Evolutionary conservation across 2,329 filamentous ascomycete species (phyloP).

Genomic region (Xenoacremonium recifei): DNA sequence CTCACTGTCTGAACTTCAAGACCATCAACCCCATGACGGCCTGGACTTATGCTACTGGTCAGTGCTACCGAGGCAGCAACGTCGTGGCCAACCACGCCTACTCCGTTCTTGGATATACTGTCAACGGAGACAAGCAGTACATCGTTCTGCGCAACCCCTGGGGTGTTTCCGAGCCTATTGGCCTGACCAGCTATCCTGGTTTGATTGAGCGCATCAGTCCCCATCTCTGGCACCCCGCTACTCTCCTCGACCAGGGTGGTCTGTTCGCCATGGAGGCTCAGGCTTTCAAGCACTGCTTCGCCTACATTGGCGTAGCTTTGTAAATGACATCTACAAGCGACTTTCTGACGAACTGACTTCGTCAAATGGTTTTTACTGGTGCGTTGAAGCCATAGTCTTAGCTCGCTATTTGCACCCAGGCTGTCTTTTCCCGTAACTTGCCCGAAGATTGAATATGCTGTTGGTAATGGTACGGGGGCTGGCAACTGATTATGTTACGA

Average conservation of each 20-base stretch:
- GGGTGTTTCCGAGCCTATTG: slow-evolving; percentile 41
- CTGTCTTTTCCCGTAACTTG: no score
- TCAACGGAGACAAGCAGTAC: slow-evolving; percentile 37
- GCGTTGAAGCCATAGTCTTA: no score
- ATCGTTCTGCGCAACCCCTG: slow-evolving; percentile 44
- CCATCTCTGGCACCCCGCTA: slow-evolving; percentile 35
- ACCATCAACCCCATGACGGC: slow-evolving; percentile 43
- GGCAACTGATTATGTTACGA: no score
- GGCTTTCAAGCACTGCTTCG: slow-evolving; percentile 37
- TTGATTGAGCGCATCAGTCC: slow-evolving; percentile 37
- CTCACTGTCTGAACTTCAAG: slow-evolving; percentile 40
- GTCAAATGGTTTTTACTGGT: no score
- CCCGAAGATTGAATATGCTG: no score
- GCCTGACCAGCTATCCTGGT: slow-evolving; percentile 38
- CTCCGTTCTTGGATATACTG: slow-evolving; percentile 38
- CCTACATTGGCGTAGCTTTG: slow-evolving; percentile 23
- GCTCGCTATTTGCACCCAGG: no score
- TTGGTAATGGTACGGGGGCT: no score
- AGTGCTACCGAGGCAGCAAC: slow-evolving; percentile 38
- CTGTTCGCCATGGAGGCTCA: slow-evolving; percentile 35
- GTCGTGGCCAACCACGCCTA: slow-evolving; percentile 45
- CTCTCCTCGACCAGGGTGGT: slow-evolving; percentile 35
- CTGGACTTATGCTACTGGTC: slow-evolving; percentile 39
- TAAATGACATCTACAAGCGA: no score
- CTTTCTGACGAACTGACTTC: no score